A percentile compares a stretch with the other conserved stretches of the same genome.
Evolutionary conservation across 768 basidiomycete species (phyloP).

Genomic region (Xerocomellus dryophilus): DNA sequence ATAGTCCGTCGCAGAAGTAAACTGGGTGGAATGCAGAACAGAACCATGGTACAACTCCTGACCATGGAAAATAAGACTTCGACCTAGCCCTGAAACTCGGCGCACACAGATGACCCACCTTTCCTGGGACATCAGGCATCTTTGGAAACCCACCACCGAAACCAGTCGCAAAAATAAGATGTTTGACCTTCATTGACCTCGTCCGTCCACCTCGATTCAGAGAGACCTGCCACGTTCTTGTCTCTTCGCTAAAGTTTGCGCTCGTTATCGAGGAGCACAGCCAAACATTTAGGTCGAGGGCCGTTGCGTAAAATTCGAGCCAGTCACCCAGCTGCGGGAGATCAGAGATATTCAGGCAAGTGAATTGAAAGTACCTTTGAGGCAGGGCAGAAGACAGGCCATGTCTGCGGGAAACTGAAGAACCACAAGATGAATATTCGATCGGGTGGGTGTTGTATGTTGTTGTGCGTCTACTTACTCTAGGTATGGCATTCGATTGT

Average conservation of each 20-base stretch:
- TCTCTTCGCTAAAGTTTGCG: constrained; percentile 34
- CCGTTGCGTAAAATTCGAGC: constrained; percentile 57
- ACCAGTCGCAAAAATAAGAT: constrained; percentile 58
- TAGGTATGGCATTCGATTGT: constrained; percentile 53
- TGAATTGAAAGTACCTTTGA: constrained; percentile 38
- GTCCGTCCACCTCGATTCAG: constrained; percentile 31
- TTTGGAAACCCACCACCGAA: constrained; percentile 45
- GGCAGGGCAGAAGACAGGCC: constrained; percentile 50
- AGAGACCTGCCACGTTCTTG: constrained; percentile 42
- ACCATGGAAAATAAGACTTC: background rate
- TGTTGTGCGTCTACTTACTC: constrained; percentile 40
- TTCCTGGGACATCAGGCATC: constrained; percentile 44
- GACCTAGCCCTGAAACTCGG: background rate
- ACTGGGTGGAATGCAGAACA: constrained; percentile 51
- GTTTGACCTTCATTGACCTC: constrained; percentile 40
- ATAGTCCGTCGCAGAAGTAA: constrained; percentile 44
- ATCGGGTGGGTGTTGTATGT: background rate
- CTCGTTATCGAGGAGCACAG: constrained; percentile 41
- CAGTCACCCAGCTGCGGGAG: constrained; percentile 51
- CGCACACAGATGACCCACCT: constrained; percentile 25
- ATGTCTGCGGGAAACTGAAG: constrained; percentile 49
- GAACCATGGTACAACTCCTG: constrained; percentile 52
- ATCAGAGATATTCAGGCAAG: background rate
- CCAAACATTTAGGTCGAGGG: constrained; percentile 63
- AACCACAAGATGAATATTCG: background rate